Percentiles rank a stretch among this genome's conserved stretches.
Evolutionary conservation across 371 early-diverging fungal species (phyloP).

Genomic region (Lichtheimia ramosa): DNA sequence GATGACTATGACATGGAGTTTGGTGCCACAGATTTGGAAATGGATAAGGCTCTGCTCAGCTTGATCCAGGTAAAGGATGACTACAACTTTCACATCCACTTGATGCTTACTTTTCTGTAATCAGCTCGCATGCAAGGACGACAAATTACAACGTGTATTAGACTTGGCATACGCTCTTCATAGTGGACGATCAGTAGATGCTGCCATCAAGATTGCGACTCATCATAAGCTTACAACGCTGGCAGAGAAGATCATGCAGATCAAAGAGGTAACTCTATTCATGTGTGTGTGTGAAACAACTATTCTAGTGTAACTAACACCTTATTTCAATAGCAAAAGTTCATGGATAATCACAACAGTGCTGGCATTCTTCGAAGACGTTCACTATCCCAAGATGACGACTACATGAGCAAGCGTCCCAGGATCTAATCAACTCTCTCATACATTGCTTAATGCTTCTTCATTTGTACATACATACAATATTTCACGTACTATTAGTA

Average conservation of each 20-base stretch:
- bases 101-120: not conserved
- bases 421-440: too few species aligned
- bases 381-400: too few species aligned
- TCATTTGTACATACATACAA: too few species aligned
- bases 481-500: too few species aligned
- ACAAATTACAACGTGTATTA: slow-evolving; percentile 71
- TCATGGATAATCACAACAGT: not conserved
- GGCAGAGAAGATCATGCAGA: slow-evolving; percentile 76
- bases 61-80: slow-evolving; percentile 65
- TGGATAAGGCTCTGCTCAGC: slow-evolving; percentile 77
- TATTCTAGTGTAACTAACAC: not conserved
- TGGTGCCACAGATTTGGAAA: slow-evolving; percentile 52
- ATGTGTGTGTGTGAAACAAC: not conserved
- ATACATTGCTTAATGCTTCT: too few species aligned
- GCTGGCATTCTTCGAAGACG: not conserved
- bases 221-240: slow-evolving; percentile 61
- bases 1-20: slow-evolving; percentile 43
- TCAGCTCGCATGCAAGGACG: slow-evolving; percentile 70
- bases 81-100: too few species aligned
- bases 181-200: slow-evolving; percentile 65
- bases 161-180: slow-evolving; percentile 70
- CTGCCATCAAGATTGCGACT: slow-evolving; percentile 80
- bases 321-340: not conserved
- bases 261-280: slow-evolving; percentile 59
- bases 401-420: too few species aligned